Evolutionary conservation across 805 yeast species (phyloP), one percentile per base, ranked within the genome.

Genomic region (Candida koratica): DNA sequence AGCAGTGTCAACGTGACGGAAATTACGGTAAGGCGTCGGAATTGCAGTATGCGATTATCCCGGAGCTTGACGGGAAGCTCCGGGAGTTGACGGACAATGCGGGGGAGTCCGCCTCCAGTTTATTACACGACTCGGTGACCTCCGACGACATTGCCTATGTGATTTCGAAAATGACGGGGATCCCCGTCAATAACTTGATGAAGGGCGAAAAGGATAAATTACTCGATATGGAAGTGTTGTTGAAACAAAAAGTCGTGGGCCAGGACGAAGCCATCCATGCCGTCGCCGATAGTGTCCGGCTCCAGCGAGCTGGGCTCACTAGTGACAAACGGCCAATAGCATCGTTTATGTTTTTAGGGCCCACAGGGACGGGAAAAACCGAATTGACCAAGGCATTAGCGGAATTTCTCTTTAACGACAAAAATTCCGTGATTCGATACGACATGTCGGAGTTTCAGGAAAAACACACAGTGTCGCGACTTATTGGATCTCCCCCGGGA

Each of bases 401-500:
- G 2, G 88, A 87, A 49, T 93, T 93, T 51, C 61, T 90, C 49
- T 93, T 93, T 61, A 93, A 88, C 53, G 90, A 90, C 57, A 87
- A 85, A 52, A 71, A 78, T 28, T 77, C 96, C 7, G 88, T 90
- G 23, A 78, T 89, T 16, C 71, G 98, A 49, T 90, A 90, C 56
- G 98, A 90, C 60, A 93, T 93, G 98, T 85, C 96, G 14, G 98
- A 90, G 58, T 90, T 93, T 60, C 97, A 90, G 63, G 98, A 90
- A 56, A 84, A 84, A 56, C 96, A 88, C 60, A 73, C 95, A 0
- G 80, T 93, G 5, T 82, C 96, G 29, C 76, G 97, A 44, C 72
- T 90, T 44, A 88, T 90, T 49, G 98, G 98, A 34, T 93, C 97
- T 1, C 98, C 98, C 4, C 98, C 98, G 19, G 97, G 97, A 6